phyloP scores from a whole-genome alignment of 2,329 filamentous ascomycete genomes.

The Bertia moriformis region DNA sequence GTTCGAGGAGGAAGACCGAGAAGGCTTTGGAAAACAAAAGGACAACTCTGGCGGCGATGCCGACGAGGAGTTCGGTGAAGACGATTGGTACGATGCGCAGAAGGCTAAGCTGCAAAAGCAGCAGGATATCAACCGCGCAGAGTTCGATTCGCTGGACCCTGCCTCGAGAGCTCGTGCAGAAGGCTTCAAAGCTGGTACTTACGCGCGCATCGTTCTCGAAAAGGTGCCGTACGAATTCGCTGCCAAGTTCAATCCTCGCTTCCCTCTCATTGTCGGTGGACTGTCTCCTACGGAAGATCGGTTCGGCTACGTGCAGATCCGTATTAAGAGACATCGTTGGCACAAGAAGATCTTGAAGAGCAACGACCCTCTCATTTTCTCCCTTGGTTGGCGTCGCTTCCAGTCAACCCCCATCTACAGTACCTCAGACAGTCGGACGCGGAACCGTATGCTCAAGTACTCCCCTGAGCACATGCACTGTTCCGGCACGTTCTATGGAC shows the following conservation, averaged over 20 bases:
- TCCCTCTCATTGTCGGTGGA: conserved; percentile 81
- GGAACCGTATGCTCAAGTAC: conserved; percentile 97
- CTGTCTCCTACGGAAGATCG: conserved; percentile 85
- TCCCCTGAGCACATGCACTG: conserved; percentile 99
- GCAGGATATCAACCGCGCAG: conserved; percentile 86
- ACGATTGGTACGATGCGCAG: conserved; percentile 96
- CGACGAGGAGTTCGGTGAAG: conserved; percentile 78
- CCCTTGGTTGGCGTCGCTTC: conserved; percentile 88
- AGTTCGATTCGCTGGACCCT: conserved; percentile 79
- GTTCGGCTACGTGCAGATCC: conserved; percentile 86
- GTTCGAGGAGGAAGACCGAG: conserved; percentile 95
- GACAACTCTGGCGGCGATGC: conserved; percentile 58
- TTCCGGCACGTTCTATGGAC: conserved; percentile 88
- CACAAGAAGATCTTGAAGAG: conserved; percentile 99
- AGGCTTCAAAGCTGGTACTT: conserved; percentile 81
- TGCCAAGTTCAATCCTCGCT: conserved; percentile 63
- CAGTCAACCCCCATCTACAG: conserved; percentile 86
- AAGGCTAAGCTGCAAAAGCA: conserved; percentile 93
- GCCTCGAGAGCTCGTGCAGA: conserved; percentile 71
- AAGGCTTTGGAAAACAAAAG: conserved; percentile 86
- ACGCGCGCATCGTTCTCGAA: conserved; percentile 80
- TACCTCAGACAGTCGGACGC: conserved; percentile 80
- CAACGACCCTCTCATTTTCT: conserved; percentile 93
- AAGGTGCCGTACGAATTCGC: conserved; percentile 85
- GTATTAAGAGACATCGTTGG: conserved; percentile 96